Percentiles rank a stretch among this genome's conserved stretches.
These are phyloP conservation scores for Suillus fuscotomentosus DNA, from an alignment of 768 basidiomycete species.

Conservation along the genomic window DNA sequence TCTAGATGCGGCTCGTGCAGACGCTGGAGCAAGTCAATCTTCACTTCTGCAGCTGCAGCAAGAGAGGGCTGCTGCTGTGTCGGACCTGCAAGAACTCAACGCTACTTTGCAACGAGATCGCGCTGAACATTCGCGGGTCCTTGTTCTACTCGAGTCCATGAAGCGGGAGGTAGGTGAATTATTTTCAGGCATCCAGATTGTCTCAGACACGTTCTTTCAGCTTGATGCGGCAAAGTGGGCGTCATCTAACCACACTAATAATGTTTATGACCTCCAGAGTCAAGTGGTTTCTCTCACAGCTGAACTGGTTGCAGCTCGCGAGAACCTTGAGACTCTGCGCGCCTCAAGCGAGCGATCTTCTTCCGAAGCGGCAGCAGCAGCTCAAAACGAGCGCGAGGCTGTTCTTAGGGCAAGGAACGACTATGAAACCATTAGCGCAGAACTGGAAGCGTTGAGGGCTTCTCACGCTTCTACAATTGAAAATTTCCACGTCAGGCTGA, in stretches of 20 bases:
- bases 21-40: conserved; percentile 46
- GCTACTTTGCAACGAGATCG: conserved; percentile 39
- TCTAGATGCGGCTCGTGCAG: conserved; percentile 44
- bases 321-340: conserved; percentile 51
- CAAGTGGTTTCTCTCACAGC: conserved; percentile 52
- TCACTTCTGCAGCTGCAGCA: conserved; percentile 46
- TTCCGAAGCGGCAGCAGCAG: conserved; percentile 45
- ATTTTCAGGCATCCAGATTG: neutral
- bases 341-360: conserved; percentile 43
- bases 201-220: conserved; percentile 33
- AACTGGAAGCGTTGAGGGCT: conserved; percentile 48
- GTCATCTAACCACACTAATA: conserved; percentile 40
- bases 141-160: conserved; percentile 38
- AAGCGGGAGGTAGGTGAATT: conserved; percentile 49
- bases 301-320: conserved; percentile 49
- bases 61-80: conserved; percentile 48
- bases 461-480: conserved; percentile 50
- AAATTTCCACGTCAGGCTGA: conserved; percentile 44
- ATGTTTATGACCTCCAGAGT: conserved; percentile 46
- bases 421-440: conserved; percentile 51
- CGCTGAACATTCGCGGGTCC: conserved; percentile 22
- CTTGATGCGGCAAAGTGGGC: conserved; percentile 47
- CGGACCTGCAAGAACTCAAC: conserved; percentile 43
- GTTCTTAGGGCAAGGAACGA: conserved; percentile 64
- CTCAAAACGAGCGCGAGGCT: conserved; percentile 61